Evolutionary conservation across 768 basidiomycete genomes (phyloP), one percentile per base, ranked within the genome.

Genomic region (Rubroboletus pulcherrimus): DNA sequence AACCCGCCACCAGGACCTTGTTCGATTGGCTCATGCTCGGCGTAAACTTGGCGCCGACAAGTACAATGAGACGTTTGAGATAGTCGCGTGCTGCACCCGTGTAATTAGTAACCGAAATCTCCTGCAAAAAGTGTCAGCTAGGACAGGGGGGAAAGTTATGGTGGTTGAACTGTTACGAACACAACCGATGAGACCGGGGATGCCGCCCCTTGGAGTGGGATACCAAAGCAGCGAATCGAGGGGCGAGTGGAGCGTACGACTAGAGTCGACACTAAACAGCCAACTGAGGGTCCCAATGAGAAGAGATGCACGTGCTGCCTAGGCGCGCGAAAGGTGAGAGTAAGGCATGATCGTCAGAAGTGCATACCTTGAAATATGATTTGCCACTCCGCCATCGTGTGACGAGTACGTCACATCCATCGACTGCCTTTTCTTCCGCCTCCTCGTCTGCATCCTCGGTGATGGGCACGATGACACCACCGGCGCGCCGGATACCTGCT

Each of bases 41-140:
- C 3, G 91, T 92, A 63, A 93, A 95, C 29, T 72, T 77, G 1
- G 82, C 93, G 2, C 93, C 94, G 79, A 91, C 83, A 5, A 81
- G 72, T 6, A 73, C 73, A 49, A 98, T 89, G 15, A 98, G 74
- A 58, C 83, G 85, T 74, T 93, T 93, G 49, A 98, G 78, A 65
- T 95, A 95, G 50, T 96, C 93, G 3, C 93, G 80, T 7, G 89
- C 80, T 37, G 86, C 84, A 3, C 94, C 93, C 0, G 90, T 89
- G 67, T 94, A 96, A 66, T 95, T 95, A 0, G 93, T 93, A 1
- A 96, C 77, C 0, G 93, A 90, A 52, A 96, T 85, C 60, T 82
- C 78, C 89, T 93, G 57, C 2, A 48, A 49, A 57, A 26, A 14
- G 8, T 3, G 3, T 31, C n/a, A 49, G 49, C 34, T 38, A 54